A percentile compares a stretch with the other conserved stretches of the same genome.
Conservation (phyloP, 1,284 basidiomycete genomes). For the Hymenochaete sp. region DNA sequence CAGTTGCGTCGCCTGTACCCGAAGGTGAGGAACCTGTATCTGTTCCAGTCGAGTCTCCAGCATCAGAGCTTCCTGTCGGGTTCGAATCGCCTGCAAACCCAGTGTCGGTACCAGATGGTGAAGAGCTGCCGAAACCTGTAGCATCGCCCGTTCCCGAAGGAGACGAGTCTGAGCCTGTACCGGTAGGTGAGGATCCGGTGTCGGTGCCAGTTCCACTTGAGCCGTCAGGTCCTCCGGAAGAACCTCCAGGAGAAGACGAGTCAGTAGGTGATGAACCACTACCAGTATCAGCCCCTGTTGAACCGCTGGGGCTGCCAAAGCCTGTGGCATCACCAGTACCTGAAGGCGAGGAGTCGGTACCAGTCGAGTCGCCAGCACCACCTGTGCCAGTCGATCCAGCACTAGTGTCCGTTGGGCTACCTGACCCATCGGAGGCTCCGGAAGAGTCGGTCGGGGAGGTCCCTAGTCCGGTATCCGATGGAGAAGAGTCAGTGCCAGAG, state of each 20-base stretch:
- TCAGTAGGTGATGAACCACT: neutral
- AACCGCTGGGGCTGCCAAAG: neutral
- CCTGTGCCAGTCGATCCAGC: neutral
- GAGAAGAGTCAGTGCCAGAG: too few species aligned
- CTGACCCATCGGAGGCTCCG: neutral
- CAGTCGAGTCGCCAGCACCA: neutral
- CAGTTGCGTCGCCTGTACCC: neutral
- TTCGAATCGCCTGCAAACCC: neutral
- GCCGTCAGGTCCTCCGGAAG: neutral
- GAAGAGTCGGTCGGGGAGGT: constrained; percentile 1
- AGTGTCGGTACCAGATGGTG: too few species aligned
- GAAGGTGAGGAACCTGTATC: neutral
- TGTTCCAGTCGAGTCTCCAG: neutral
- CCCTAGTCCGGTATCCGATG: too few species aligned
- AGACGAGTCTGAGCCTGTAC: too few species aligned
- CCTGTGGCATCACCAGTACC: neutral
- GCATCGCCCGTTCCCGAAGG: too few species aligned
- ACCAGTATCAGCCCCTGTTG: neutral
- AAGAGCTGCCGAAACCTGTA: too few species aligned
- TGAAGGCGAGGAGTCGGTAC: neutral
- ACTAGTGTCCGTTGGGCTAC: too few species aligned
- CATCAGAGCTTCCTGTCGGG: neutral
- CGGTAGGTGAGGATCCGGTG: too few species aligned
- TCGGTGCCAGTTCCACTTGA: too few species aligned
- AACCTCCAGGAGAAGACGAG: neutral